A percentile compares a stretch with the other conserved stretches of the same genome.
phyloP scores from a whole-genome alignment of 2,329 filamentous ascomycete species.

The Cladobotryum mycophilum region DNA sequence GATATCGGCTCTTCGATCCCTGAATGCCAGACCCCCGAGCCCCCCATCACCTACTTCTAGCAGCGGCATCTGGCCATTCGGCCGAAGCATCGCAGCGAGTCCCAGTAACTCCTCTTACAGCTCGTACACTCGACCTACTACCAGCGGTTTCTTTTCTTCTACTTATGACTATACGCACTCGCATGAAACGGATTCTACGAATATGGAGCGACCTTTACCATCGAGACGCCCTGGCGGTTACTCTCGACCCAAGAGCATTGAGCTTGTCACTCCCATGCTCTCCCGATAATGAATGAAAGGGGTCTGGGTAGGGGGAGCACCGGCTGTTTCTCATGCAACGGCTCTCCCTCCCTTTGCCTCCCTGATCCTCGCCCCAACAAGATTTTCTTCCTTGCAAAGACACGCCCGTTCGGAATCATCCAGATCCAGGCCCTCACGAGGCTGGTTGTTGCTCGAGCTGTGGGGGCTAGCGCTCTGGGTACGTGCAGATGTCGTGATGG shows the following conservation, averaged over 20 bases:
- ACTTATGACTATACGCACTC: conserved; percentile 46
- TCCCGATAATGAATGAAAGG: conserved; percentile 33
- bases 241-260: conserved; percentile 55
- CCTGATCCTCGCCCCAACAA: not conserved
- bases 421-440: not conserved
- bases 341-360: not conserved
- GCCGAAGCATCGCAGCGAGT: conserved; percentile 44
- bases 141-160: conserved; percentile 39
- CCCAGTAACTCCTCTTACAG: conserved; percentile 38
- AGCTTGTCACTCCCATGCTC: conserved; percentile 56
- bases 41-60: conserved; percentile 47
- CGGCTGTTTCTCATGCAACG: not conserved
- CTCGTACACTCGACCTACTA: conserved; percentile 35
- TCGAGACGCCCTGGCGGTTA: conserved; percentile 48
- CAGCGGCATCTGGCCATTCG: conserved; percentile 48
- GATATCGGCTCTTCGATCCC: conserved; percentile 49
- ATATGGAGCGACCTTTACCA: conserved; percentile 51
- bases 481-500: conserved; percentile 8
- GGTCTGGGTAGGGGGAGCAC: conserved; percentile 3
- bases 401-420: not conserved
- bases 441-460: not conserved
- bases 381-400: too few species aligned
- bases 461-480: conserved; percentile 2
- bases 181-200: conserved; percentile 22
- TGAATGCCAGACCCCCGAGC: conserved; percentile 48